These are phyloP conservation scores for Neurospora sp. DNA, from an alignment of 495 filamentous ascomycete genomes.

Conservation along the genomic window DNA sequence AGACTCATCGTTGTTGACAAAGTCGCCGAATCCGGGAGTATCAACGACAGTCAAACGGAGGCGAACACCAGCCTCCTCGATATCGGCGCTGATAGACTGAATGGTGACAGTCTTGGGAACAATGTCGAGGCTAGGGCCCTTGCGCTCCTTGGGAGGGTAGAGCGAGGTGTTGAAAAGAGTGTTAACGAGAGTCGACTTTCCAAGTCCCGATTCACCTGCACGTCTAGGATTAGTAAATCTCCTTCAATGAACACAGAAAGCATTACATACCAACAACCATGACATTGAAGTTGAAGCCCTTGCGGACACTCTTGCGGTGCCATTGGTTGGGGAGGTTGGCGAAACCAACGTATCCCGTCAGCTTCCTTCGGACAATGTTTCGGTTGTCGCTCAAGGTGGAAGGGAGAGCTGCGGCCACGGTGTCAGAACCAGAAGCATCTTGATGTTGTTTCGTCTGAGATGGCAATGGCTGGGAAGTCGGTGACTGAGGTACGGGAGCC, in stretches of 20 bases:
- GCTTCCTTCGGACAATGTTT: conserved; percentile 96
- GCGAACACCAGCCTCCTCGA: conserved; percentile 97
- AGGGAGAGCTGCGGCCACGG: conserved; percentile 59
- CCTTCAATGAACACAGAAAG: background rate
- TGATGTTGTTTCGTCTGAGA: conserved; percentile 29
- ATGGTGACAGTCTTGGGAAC: conserved; percentile 98
- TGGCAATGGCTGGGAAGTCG: conserved; percentile 46
- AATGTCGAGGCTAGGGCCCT: conserved; percentile 91
- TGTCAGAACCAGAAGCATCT: conserved; percentile 71
- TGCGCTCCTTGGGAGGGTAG: conserved; percentile 96
- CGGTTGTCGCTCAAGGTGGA: conserved; percentile 69
- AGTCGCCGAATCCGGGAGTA: conserved; percentile 96
- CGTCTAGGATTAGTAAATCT: conserved; percentile 7
- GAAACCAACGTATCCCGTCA: conserved; percentile 97
- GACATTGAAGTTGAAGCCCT: conserved; percentile 99
- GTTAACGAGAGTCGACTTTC: conserved; percentile 98
- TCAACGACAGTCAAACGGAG: conserved; percentile 95
- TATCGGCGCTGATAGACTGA: conserved; percentile 96
- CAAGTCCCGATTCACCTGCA: conserved; percentile 93
- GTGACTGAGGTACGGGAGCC: conserved; percentile 21
- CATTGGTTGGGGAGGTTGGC: conserved; percentile 99
- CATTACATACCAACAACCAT: conserved; percentile 89
- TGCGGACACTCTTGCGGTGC: conserved; percentile 99
- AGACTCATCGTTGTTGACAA: conserved; percentile 99
- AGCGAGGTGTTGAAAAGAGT: conserved; percentile 99